Base-by-base conservation (phyloP, 257 asterid species). In the Galeopsis tetrahit region DNA sequence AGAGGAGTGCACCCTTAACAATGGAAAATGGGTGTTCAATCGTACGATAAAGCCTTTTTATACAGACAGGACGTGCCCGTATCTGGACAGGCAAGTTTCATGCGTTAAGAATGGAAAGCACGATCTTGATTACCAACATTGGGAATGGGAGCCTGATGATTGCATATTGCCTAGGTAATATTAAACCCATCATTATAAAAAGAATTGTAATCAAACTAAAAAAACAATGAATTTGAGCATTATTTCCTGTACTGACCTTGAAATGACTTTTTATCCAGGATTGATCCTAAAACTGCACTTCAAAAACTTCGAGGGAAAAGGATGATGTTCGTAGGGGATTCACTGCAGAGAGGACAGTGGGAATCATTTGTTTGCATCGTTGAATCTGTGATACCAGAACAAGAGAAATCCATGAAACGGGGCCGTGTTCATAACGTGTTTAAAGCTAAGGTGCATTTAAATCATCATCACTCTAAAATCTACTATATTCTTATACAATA, bases 331-430 rank as follows among this genome's bases (percentile, higher is more conserved):
- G 85, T 91, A 0, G 99, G 99, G 65, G 99, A 95, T 78, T 95
- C 99, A 40, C 75, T 95, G 36, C 98, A 95, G 43, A 82, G 99
- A 90, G 93, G 90, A n/a, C 96, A 89, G 66, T 94, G 97, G 97
- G 85, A 91, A 65, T 94, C 99, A 66, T 86, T 94, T 28, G 92
- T 94, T 64, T 94, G 99, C 77, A 78, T 91, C 2, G 93, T 94
- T 7, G 88, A 89, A 77, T 84, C 95, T 15, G 80, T 88, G 33
- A 84, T 94, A 69, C 95, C 99, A 17, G 69, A 85, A 68, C 71
- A 68, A 9, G 79, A 87, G 35, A 89, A 87, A 75, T 88, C 96
- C 51, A 88, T 94, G 91, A 85, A 81, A 78, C 80, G 86, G 32
- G 97, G 95, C 15, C 91, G 74, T 14, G 70, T 78, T 39, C 93